These are phyloP conservation scores for Thymus mandschuricus DNA, from an alignment of 257 asterid genomes.

Conservation along the genomic window DNA sequence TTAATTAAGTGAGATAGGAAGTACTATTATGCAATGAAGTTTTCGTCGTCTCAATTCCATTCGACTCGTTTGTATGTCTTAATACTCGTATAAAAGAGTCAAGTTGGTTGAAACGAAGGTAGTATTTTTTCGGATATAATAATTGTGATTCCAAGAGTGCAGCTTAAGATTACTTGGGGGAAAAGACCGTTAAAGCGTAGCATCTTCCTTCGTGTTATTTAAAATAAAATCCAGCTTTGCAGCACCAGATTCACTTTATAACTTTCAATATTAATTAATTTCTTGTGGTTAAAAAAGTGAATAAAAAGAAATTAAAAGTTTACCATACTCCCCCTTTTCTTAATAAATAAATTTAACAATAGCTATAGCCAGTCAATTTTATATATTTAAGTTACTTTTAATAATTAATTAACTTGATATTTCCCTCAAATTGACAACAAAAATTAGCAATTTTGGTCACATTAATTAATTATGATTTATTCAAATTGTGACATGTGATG, in stretches of 20 bases:
- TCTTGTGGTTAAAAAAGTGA: neutral
- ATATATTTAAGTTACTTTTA: neutral
- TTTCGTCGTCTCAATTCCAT: no score
- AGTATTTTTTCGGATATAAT: no score
- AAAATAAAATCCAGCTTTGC: conserved; percentile 23
- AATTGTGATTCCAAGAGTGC: conserved; percentile 22
- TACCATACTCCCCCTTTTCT: no score
- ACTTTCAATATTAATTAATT: neutral
- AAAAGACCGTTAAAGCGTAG: conserved; percentile 15
- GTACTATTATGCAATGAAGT: no score
- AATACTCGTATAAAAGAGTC: no score
- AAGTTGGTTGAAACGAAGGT: no score
- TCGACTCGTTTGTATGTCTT: no score
- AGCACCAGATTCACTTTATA: conserved; percentile 34
- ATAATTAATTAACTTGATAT: no score
- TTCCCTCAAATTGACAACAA: neutral
- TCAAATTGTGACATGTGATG: conserved; percentile 16
- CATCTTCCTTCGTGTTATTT: neutral
- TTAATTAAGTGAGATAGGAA: no score
- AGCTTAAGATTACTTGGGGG: conserved; percentile 6
- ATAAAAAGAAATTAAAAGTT: no score
- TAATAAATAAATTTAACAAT: neutral
- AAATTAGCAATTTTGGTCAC: conserved; percentile 9
- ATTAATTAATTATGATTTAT: conserved; percentile 9
- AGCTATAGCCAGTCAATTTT: neutral